A percentile compares a stretch with the other conserved stretches of the same genome.
These are phyloP conservation scores for Podaxis mareebaensis DNA, from an alignment of 768 basidiomycete genomes.

Conservation along the genomic window DNA sequence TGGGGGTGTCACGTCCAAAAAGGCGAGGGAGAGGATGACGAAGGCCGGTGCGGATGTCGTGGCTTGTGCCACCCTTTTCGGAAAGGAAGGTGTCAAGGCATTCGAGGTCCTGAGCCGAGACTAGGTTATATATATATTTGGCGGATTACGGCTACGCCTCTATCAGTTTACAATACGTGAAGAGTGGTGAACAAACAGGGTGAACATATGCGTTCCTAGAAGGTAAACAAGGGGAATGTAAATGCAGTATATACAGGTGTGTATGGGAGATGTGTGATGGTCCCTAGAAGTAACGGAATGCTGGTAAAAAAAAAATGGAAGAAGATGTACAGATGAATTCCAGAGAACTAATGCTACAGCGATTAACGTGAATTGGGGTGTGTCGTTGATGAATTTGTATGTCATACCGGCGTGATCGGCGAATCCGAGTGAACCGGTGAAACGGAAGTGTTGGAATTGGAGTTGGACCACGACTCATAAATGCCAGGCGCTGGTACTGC, in stretches of 20 bases:
- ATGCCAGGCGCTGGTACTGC: background rate
- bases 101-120: slow-evolving; percentile 41
- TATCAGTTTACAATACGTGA: slow-evolving; percentile 8
- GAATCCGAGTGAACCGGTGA: slow-evolving; percentile 12
- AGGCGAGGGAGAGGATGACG: slow-evolving; percentile 66
- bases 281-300: slow-evolving; percentile 8
- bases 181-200: background rate
- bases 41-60: slow-evolving; percentile 73
- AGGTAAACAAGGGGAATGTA: slow-evolving; percentile 4
- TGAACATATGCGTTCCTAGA: background rate
- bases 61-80: slow-evolving; percentile 56
- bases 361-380: slow-evolving; percentile 9
- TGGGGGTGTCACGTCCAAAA: slow-evolving; percentile 74
- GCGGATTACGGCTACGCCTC: background rate
- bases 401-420: slow-evolving; percentile 14
- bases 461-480: slow-evolving; percentile 13
- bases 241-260: slow-evolving; percentile 2
- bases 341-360: slow-evolving; percentile 13
- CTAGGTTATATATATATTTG: slow-evolving; percentile 10
- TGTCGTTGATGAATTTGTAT: background rate
- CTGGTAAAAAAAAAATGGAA: background rate
- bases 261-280: background rate
- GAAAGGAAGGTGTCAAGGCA: slow-evolving; percentile 52
- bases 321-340: slow-evolving; percentile 6
- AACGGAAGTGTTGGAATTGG: slow-evolving; percentile 1